Evolutionary conservation across 441 rosid species (phyloP).

Genomic region (Biscutella laevigata): DNA sequence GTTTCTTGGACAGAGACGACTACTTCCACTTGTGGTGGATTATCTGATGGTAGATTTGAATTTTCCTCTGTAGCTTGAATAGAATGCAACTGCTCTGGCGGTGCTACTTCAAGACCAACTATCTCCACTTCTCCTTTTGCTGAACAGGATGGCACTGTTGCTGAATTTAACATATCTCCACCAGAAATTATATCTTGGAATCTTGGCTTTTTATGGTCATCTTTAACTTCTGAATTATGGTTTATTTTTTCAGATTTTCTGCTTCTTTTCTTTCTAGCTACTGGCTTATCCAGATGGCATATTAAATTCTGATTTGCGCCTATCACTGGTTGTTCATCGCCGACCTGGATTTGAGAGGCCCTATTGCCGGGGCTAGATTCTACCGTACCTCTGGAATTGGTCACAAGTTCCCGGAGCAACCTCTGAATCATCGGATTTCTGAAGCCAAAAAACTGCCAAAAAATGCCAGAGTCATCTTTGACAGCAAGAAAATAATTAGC

Average conservation of each 20-base stretch:
- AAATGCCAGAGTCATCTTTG: slow-evolving; percentile 1
- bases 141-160: slow-evolving; percentile 20
- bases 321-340: slow-evolving; percentile 21
- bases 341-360: slow-evolving; percentile 26
- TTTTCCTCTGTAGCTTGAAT: slow-evolving; percentile 19
- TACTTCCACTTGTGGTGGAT: slow-evolving; percentile 16
- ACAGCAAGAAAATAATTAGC: background rate
- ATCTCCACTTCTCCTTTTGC: slow-evolving; percentile 20
- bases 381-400: slow-evolving; percentile 46
- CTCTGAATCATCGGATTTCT: slow-evolving; percentile 71
- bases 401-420: slow-evolving; percentile 73
- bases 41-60: slow-evolving; percentile 21
- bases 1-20: slow-evolving; percentile 20
- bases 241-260: slow-evolving; percentile 30
- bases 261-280: slow-evolving; percentile 49
- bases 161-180: slow-evolving; percentile 23
- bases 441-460: slow-evolving; percentile 78
- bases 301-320: slow-evolving; percentile 32
- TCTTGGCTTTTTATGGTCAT: slow-evolving; percentile 36
- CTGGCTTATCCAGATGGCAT: slow-evolving; percentile 31
- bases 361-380: slow-evolving; percentile 39
- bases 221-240: slow-evolving; percentile 21
- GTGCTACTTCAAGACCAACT: slow-evolving; percentile 21
- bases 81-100: slow-evolving; percentile 15
- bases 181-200: slow-evolving; percentile 19